These are phyloP conservation scores for Phytopythium mirpurense DNA, from an alignment of 352 stramenopile genomes.

Conservation along the genomic window DNA sequence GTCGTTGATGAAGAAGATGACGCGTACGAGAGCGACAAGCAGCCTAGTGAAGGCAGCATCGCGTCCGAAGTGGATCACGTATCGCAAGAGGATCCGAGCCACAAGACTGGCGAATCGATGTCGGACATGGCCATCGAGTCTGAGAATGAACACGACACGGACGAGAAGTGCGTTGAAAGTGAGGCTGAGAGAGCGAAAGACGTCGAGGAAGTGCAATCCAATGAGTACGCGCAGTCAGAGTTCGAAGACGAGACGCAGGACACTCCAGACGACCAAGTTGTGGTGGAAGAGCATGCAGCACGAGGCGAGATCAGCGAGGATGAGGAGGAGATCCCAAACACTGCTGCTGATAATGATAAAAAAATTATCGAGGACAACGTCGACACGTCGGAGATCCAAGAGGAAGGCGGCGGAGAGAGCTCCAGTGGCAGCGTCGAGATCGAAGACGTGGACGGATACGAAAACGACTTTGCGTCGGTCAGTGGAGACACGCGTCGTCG, in stretches of 20 bases:
- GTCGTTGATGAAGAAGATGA: not conserved
- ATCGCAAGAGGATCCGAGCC: not conserved
- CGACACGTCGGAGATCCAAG: not conserved
- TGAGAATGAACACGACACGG: not conserved
- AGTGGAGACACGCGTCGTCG: constrained; percentile 10
- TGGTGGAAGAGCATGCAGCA: not conserved
- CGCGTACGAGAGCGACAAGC: not conserved
- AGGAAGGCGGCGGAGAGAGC: constrained; percentile 2
- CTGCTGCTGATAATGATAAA: no score
- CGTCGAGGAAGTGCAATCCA: not conserved
- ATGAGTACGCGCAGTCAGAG: constrained; percentile 3
- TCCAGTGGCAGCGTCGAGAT: constrained; percentile 4
- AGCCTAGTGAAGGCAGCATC: not conserved
- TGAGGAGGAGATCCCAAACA: not conserved
- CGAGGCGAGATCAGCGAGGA: not conserved
- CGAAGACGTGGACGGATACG: constrained; percentile 13
- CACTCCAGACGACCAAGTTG: not conserved
- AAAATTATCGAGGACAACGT: not conserved
- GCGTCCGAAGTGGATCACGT: not conserved
- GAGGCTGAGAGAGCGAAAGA: not conserved
- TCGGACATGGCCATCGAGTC: not conserved
- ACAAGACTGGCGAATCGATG: not conserved
- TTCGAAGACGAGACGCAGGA: constrained; percentile 6
- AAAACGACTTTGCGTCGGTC: constrained; percentile 39
- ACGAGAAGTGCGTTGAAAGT: not conserved